A percentile compares a stretch with the other conserved stretches of the same genome.
These are phyloP conservation scores for Triticum turgidum DNA, from an alignment of 176 grass and related monocot species.

Conservation along the genomic window DNA sequence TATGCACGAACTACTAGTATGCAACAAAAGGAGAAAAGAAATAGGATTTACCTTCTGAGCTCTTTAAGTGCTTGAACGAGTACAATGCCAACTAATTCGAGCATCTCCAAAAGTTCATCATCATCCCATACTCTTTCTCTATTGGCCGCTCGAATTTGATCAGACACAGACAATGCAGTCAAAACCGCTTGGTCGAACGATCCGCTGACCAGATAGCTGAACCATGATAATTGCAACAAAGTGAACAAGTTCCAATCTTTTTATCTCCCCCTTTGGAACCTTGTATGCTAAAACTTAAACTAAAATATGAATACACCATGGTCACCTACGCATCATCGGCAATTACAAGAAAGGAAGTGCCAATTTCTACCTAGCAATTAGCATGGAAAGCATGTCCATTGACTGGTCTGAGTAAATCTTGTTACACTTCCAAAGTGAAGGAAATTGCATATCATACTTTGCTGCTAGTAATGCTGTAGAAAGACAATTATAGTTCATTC, in stretches of 20 bases:
- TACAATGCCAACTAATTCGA: constrained; percentile 44
- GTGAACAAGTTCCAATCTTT: not conserved
- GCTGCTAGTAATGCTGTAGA: not conserved
- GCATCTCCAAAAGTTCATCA: constrained; percentile 32
- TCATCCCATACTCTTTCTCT: not conserved
- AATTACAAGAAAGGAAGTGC: not conserved
- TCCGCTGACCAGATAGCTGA: constrained; percentile 48
- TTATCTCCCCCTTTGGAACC: not conserved
- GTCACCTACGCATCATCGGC: not conserved
- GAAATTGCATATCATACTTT: not conserved
- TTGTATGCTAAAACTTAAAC: not conserved
- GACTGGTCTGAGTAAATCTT: not conserved
- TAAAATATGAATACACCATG: not conserved
- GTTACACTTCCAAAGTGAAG: not conserved
- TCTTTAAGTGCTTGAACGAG: constrained; percentile 56
- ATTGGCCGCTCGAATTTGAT: constrained; percentile 4
- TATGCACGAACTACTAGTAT: too few relatives aligned
- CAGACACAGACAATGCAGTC: not conserved
- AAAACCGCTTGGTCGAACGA: constrained; percentile 31
- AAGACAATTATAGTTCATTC: not conserved
- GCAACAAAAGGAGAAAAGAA: not conserved
- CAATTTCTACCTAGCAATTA: not conserved
- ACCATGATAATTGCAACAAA: not conserved
- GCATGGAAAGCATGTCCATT: not conserved
- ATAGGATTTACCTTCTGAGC: constrained; percentile 39